Evolutionary conservation across 2,329 filamentous ascomycete species (phyloP).

Genomic region (Penicillium olsonii): DNA sequence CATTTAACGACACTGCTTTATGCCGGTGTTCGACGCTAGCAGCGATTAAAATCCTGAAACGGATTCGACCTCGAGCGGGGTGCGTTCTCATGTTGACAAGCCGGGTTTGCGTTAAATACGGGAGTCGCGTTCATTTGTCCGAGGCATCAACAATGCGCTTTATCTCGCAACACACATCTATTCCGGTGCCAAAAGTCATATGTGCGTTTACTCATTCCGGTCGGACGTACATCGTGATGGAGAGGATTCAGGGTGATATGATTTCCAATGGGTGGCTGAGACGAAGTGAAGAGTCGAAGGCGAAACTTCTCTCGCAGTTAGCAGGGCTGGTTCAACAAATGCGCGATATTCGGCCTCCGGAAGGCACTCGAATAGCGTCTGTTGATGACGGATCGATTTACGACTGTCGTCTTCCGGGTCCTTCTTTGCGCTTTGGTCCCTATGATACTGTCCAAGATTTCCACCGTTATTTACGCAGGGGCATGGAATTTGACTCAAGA

Average conservation of each 20-base stretch:
- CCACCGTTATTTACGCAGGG: slow-evolving; percentile 37
- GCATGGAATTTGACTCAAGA: slow-evolving; percentile 29
- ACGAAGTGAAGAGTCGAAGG: slow-evolving; percentile 33
- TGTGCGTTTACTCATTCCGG: slow-evolving; percentile 37
- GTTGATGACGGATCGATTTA: slow-evolving; percentile 34
- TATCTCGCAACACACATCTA: slow-evolving; percentile 38
- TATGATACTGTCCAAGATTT: slow-evolving; percentile 38
- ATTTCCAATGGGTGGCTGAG: slow-evolving; percentile 34
- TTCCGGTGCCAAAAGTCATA: slow-evolving; percentile 41
- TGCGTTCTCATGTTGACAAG: slow-evolving; percentile 33
- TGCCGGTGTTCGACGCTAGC: slow-evolving; percentile 23
- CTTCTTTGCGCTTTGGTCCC: slow-evolving; percentile 31
- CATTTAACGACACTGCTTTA: slow-evolving; percentile 18
- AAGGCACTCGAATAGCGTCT: slow-evolving; percentile 30
- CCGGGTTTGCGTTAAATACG: slow-evolving; percentile 36
- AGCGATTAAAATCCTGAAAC: slow-evolving; percentile 23
- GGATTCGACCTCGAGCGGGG: slow-evolving; percentile 22
- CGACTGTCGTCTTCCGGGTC: slow-evolving; percentile 33
- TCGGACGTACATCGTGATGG: slow-evolving; percentile 43
- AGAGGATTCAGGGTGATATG: slow-evolving; percentile 41
- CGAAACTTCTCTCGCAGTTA: slow-evolving; percentile 39
- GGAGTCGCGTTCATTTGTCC: slow-evolving; percentile 26
- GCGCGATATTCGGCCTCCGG: slow-evolving; percentile 29
- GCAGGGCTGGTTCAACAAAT: slow-evolving; percentile 31
- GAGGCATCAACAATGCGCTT: slow-evolving; percentile 41